phyloP scores from a whole-genome alignment of 495 filamentous ascomycete species.

The Neurospora cerealis region DNA sequence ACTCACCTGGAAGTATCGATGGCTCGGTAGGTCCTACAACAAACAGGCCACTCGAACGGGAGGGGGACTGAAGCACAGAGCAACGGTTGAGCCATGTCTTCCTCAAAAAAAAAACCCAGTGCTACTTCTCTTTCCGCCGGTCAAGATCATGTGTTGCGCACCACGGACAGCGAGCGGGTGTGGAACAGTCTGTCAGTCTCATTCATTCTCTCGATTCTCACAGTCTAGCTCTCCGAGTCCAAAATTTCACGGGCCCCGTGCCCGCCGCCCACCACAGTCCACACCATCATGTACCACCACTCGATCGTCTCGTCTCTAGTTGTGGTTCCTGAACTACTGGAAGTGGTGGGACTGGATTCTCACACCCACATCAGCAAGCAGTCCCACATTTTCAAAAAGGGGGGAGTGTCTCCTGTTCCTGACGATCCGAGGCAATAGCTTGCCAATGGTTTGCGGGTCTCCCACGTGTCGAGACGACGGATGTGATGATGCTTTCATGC shows the following conservation, averaged over 20 bases:
- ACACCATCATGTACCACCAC: not conserved
- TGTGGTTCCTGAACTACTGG: not conserved
- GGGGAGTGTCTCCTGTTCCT: not conserved
- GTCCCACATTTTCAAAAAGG: not conserved
- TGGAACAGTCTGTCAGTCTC: not conserved
- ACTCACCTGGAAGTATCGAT: not conserved
- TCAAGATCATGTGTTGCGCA: not conserved
- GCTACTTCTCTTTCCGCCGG: not conserved
- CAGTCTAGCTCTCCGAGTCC: not conserved
- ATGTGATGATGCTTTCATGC: not conserved
- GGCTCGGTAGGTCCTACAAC: not conserved
- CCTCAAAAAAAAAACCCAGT: not conserved
- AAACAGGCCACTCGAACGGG: not conserved
- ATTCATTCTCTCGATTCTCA: not conserved
- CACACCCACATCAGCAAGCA: not conserved
- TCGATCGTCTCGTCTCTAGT: not conserved
- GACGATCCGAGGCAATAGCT: not conserved
- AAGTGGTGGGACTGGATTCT: not conserved
- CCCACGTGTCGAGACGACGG: not conserved
- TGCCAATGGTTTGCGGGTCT: not conserved
- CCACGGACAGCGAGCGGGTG: not conserved
- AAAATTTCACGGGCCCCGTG: not conserved
- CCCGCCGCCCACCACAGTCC: not conserved
- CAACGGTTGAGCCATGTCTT: not conserved
- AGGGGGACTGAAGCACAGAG: not conserved